Evolutionary conservation across 768 basidiomycete species (phyloP).

Genomic region (Clathrus columnatus): DNA sequence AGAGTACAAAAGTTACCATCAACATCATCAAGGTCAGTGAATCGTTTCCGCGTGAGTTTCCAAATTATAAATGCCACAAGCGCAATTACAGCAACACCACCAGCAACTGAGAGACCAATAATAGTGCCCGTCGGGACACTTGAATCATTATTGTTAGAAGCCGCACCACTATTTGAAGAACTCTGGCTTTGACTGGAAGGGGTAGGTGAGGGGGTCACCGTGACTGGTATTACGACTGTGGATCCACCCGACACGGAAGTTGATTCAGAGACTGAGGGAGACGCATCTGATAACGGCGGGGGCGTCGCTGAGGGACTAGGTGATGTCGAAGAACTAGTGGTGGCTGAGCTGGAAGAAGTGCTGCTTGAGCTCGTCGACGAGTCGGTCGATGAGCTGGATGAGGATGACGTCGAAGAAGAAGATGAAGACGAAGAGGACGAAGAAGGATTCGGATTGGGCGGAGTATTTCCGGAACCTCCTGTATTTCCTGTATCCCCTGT

Average conservation of each 20-base stretch:
- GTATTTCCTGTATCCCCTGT: not conserved
- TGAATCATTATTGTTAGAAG: slow-evolving; percentile 16
- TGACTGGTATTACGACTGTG: slow-evolving; percentile 18
- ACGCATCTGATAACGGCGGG: not conserved
- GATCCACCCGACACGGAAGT: not conserved
- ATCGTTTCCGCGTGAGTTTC: slow-evolving; percentile 80
- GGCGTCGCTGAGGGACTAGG: not conserved
- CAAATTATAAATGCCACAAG: slow-evolving; percentile 71
- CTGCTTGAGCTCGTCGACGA: slow-evolving; percentile 9
- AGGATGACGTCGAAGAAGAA: not conserved
- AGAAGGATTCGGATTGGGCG: not conserved
- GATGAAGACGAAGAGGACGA: slow-evolving; percentile 3
- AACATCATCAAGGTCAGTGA: slow-evolving; percentile 50
- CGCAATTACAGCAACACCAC: slow-evolving; percentile 64
- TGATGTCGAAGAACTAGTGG: not conserved
- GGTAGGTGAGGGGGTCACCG: slow-evolving; percentile 2
- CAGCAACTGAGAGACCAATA: slow-evolving; percentile 72
- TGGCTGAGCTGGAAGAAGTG: not conserved
- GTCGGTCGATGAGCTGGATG: slow-evolving; percentile 12
- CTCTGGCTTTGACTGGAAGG: slow-evolving; percentile 7
- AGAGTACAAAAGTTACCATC: slow-evolving; percentile 42
- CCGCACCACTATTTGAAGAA: slow-evolving; percentile 20
- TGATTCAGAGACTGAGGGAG: not conserved
- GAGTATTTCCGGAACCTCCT: not conserved
- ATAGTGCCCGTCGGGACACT: slow-evolving; percentile 39